phyloP scores from a whole-genome alignment of 257 asterid species.

The Solanum acaule region DNA sequence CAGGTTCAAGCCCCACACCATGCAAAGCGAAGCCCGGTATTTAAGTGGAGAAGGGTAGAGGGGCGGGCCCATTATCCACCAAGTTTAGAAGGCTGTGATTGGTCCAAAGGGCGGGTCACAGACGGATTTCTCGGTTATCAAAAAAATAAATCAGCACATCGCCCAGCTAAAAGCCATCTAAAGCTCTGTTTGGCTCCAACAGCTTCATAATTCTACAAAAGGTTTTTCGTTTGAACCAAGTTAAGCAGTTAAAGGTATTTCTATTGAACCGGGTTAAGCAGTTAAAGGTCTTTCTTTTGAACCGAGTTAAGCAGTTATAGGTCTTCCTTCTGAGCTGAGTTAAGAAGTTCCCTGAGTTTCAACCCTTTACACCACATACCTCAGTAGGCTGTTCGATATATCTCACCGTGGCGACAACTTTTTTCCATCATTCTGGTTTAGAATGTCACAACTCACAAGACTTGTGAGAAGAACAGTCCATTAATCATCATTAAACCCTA shows the following conservation, averaged over 20 bases:
- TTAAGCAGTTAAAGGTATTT: neutral
- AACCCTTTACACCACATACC: neutral
- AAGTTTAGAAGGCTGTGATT: too few relatives aligned
- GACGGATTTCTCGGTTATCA: too few relatives aligned
- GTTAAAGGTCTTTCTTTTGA: neutral
- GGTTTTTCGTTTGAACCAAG: neutral
- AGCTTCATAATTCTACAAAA: neutral
- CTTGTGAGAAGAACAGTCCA: neutral
- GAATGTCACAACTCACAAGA: neutral
- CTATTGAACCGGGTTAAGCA: too few relatives aligned
- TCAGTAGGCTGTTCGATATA: neutral
- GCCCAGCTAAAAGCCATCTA: neutral
- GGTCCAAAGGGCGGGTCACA: too few relatives aligned
- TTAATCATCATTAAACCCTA: neutral
- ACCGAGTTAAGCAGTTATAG: neutral
- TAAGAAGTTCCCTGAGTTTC: neutral
- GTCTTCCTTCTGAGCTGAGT: neutral
- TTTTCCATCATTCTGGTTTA: neutral
- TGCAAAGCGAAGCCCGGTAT: too few relatives aligned
- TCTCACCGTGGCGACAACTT: neutral
- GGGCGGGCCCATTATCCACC: too few relatives aligned
- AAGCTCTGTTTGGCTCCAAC: neutral
- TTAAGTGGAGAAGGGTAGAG: too few relatives aligned
- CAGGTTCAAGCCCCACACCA: too few relatives aligned
- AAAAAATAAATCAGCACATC: constrained; percentile 18